Percentiles rank a stretch among this genome's conserved stretches.
Conservation (phyloP, 371 early-diverging fungal genomes). For the Actinomortierella wolfii region DNA sequence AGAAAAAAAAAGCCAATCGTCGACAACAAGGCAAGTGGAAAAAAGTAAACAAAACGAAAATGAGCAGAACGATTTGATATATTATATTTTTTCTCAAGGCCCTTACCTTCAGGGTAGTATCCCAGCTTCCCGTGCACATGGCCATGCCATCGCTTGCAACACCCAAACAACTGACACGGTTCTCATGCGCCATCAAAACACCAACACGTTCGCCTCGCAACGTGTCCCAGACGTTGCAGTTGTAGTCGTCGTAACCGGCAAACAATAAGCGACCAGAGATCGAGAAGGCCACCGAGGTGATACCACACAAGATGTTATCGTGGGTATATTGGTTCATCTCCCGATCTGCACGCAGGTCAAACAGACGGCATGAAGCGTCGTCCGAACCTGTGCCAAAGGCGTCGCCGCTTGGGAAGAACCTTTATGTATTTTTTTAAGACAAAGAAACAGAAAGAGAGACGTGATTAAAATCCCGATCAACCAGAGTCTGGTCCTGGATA, state of each 20-base stretch:
- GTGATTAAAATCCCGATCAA: no score
- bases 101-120: conserved; percentile 87
- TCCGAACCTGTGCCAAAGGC: conserved; percentile 97
- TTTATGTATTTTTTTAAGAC: no score
- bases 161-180: conserved; percentile 95
- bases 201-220: conserved; percentile 94
- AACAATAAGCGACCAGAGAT: conserved; percentile 93
- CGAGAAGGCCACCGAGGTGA: conserved; percentile 96
- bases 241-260: conserved; percentile 98
- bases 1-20: no score
- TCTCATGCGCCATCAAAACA: conserved; percentile 94
- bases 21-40: no score
- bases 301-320: conserved; percentile 94
- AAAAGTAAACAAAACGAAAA: no score
- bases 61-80: no score
- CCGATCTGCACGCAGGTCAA: conserved; percentile 95
- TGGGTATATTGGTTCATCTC: conserved; percentile 95
- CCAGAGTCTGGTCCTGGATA: no score
- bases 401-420: conserved; percentile 97
- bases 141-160: conserved; percentile 97
- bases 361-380: conserved; percentile 95
- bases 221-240: conserved; percentile 98
- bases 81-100: no score
- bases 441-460: no score
- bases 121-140: conserved; percentile 98